Evolutionary conservation across 2,329 filamentous ascomycete genomes (phyloP).

Genomic region (Niveomyces coronatus): DNA sequence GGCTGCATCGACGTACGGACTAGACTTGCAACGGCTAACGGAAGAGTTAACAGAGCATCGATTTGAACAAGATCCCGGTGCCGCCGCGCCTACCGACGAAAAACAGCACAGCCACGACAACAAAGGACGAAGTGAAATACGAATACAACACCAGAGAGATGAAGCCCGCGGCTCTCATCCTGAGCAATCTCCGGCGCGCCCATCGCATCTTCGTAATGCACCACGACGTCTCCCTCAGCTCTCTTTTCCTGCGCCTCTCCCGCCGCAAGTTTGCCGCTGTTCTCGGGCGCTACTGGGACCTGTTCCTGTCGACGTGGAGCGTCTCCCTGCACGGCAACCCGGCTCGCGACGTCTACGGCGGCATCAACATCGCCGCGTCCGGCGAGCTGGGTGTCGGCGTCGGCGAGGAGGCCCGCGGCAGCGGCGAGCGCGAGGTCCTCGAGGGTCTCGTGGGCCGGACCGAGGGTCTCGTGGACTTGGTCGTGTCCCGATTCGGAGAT

Average conservation of each 20-base stretch:
- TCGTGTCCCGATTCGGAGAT: conserved; percentile 78
- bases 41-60: conserved; percentile 42
- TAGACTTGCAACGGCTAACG: too few species aligned
- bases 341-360: conserved; percentile 65
- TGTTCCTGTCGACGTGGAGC: conserved; percentile 65
- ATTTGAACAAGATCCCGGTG: conserved; percentile 63
- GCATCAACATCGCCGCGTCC: conserved; percentile 78
- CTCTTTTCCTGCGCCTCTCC: conserved; percentile 53
- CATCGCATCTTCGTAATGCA: conserved; percentile 81
- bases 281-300: conserved; percentile 73
- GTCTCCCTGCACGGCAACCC: conserved; percentile 87
- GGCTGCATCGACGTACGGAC: too few species aligned
- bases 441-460: conserved; percentile 75
- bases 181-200: conserved; percentile 72
- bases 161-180: conserved; percentile 66
- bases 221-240: conserved; percentile 64
- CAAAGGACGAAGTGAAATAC: too few species aligned
- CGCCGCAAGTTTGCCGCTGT: conserved; percentile 61
- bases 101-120: conserved; percentile 27
- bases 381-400: conserved; percentile 91
- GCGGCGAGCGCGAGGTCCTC: conserved; percentile 84
- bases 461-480: conserved; percentile 75
- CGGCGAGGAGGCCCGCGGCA: conserved; percentile 89
- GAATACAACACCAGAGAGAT: conserved; percentile 90
- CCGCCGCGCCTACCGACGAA: conserved; percentile 41